Evolutionary conservation across 306 rosid genomes (phyloP).

Genomic region (Sophora flavescens): DNA sequence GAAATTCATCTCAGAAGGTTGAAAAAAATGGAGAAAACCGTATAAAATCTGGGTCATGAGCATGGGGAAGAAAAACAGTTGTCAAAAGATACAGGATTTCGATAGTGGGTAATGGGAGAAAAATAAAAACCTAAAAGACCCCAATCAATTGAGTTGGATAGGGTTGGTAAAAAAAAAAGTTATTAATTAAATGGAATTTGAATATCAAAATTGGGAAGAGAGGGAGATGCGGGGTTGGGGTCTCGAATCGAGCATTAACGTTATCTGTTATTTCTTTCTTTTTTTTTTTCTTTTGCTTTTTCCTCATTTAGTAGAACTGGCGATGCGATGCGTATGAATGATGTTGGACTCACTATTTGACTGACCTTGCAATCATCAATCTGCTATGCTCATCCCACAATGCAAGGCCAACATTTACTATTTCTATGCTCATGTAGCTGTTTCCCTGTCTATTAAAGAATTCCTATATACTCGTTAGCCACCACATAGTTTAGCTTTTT

Average conservation of each 20-base stretch:
- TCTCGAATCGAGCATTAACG: slow-evolving; percentile 1
- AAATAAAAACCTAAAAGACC: slow-evolving; percentile 30
- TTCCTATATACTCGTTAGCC: background rate
- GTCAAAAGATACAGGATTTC: background rate
- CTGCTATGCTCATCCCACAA: background rate
- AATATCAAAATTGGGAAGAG: slow-evolving; percentile 45
- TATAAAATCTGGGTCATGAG: slow-evolving; percentile 11
- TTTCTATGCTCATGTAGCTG: background rate
- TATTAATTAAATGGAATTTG: slow-evolving; percentile 30
- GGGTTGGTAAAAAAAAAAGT: slow-evolving; percentile 2
- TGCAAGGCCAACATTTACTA: background rate
- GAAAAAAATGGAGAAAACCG: background rate
- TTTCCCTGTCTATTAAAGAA: no score
- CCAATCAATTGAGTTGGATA: slow-evolving; percentile 16
- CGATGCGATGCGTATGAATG: no score
- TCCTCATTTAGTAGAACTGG: slow-evolving; percentile 20
- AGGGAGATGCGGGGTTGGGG: slow-evolving; percentile 39
- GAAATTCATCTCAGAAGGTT: background rate
- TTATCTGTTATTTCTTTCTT: background rate
- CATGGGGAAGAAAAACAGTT: background rate
- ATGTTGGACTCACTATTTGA: background rate
- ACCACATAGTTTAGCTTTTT: no score
- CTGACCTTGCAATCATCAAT: slow-evolving; percentile 37
- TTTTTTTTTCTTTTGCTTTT: background rate
- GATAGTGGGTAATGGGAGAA: slow-evolving; percentile 9